These are phyloP conservation scores for Pyricularia pennisetigena DNA, from an alignment of 2,329 filamentous ascomycete species.

Conservation along the genomic window DNA sequence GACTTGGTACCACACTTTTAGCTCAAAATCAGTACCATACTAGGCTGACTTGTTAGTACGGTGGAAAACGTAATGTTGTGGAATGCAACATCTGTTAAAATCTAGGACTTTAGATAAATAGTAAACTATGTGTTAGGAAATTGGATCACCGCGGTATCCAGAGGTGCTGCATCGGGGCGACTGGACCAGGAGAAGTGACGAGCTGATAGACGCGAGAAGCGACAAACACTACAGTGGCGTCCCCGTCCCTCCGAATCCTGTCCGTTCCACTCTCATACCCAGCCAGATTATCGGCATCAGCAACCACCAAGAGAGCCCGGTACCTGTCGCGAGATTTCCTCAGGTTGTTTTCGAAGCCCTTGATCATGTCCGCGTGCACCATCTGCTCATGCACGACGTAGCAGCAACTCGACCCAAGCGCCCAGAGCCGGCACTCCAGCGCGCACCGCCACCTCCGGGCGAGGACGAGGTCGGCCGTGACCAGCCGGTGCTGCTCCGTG, in stretches of 20 bases:
- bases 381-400: background rate
- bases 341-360: background rate
- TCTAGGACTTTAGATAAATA: no score
- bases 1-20: background rate
- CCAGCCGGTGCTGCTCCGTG: background rate
- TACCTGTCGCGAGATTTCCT: background rate
- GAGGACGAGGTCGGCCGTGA: background rate
- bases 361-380: background rate
- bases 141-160: no score
- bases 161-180: no score
- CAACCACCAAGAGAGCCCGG: background rate
- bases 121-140: no score
- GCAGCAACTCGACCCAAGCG: background rate
- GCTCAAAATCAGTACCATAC: no score
- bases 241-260: background rate
- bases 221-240: background rate
- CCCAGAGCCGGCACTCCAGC: background rate
- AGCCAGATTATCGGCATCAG: background rate
- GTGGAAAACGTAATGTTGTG: no score
- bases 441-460: background rate
- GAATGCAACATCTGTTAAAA: background rate
- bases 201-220: background rate
- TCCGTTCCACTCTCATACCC: background rate
- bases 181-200: background rate
- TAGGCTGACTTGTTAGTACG: no score